Evolutionary conservation across 768 basidiomycete genomes (phyloP), one percentile per base, ranked within the genome.

Genomic region (Tylopilus vinaceipallidus): DNA sequence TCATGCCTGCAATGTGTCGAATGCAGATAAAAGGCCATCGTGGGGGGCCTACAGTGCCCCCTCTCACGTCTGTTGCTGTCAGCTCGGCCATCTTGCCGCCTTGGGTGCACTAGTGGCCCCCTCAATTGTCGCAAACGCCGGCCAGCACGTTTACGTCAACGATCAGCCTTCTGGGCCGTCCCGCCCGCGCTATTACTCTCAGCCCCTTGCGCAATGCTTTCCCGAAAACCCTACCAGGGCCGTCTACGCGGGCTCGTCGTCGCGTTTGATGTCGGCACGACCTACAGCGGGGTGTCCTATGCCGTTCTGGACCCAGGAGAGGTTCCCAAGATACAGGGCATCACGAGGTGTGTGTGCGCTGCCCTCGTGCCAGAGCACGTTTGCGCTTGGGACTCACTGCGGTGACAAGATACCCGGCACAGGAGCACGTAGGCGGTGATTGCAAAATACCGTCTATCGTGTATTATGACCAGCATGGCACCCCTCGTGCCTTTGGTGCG

Each of bases 371-470:
- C 27, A 1, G 2, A 30, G 45, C 39, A 42, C 49, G 45, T 44
- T 42, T 32, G 13, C 22, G 40, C 41, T 32, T 23, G 47, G 22
- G 3, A 39, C 46, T 56, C 42, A 59, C 38, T 38, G 39, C 32
- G 20, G 22, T 41, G 8, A 42, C 26, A 29, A 69, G 71, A 36
- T 72, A 71, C 49, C 73, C 74, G 14, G 74, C 73, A 0, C 74
- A 75, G 50, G 73, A 75, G 40, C 66, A 70, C 42, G 68, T 69
- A 19, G 71, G 71, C 46, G 74, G 75, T 4, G 72, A 73, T 44
- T 73, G 70, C 42, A 79, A 78, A 57, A 76, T 79, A 46, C 78
- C 78, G 5, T 73, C 75, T 22, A 67, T 78, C 44, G 51, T 79
- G 12, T 80, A 73, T 55, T 79, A 79, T 49, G 73, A 76, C 47